Evolutionary conservation across 2,329 filamentous ascomycete species (phyloP), one percentile per base, ranked within the genome.

Genomic region (Penicillium sp.): DNA sequence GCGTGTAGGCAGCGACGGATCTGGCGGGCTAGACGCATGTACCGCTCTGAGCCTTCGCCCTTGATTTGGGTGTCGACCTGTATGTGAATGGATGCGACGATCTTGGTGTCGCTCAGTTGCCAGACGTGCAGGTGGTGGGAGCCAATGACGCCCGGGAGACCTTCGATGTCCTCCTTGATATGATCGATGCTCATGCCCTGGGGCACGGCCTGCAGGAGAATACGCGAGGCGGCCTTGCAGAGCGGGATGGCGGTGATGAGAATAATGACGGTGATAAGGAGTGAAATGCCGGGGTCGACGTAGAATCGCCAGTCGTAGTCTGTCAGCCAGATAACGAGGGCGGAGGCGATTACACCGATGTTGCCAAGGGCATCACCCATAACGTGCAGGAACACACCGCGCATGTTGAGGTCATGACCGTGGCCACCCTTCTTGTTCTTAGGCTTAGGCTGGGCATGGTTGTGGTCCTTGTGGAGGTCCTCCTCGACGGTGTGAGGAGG

Each of bases 121-220:
- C 94, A 99, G 56, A 99, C 91, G 70, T 99, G 94, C 18, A 99
- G 82, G 70, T 99, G 93, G 74, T 99, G 94, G 67, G 91, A 96
- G 69, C 89, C 91, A 55, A 94, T 79, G 41, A 99, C 89, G 34
- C 92, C 92, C 0, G 89, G 88, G 5, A 99, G 84, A 13, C 83
- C 77, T 67, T 92, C 84, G 47, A 99, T 96, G 69, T 99, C 94
- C 60, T 93, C 87, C 60, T 91, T 89, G 72, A 99, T 93, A 53
- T 97, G 90, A 59, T 92, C 88, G 50, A 97, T 84, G 61, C 87
- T 87, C 63, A 99, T 86, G 47, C 93, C 89, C 52, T 91, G 87
- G 0, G 94, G 94, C 0, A 94, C 96, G 2, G 93, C 94, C 74
- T 99, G 94, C 1, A 99, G 83, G 12, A 99, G 83, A 50, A 99